Evolutionary conservation across 129 eudicot genomes (phyloP), one percentile per base, ranked within the genome.

Genomic region (Lonicera japonica): DNA sequence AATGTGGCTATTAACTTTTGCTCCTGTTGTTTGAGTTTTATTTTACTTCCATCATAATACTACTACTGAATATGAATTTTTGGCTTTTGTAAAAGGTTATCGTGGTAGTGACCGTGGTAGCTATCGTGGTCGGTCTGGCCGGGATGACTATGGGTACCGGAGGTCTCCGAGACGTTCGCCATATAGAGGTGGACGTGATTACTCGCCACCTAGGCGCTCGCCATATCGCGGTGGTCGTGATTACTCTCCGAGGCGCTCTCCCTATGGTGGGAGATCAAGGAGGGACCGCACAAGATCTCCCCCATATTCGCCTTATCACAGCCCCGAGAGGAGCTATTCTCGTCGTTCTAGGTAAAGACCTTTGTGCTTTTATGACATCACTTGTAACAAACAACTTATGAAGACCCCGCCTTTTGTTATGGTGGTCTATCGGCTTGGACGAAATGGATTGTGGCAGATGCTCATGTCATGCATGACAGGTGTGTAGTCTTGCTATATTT

Each of bases 251-350:
- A 77, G 83, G 65, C 81, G 82, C 46, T 84, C 94, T 0, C 95
- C 97, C 38, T 78, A 74, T 63, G 92, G 82, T 41, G 94, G 89
- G 25, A 90, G 89, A 67, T 88, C 99, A 62, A 88, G 99, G 73
- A 83, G 99, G 79, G 91, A 88, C 2, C 67, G 95, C 8, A 73
- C 88, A 39, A 73, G 88, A 76, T 85, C 96, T 45, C 82, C 82
- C 12, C 79, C 79, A 14, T 88, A 87, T 63, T 85, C 94, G 11
- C 96, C 87, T 22, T 79, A 83, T 57, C 82, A 76, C 34, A 83
- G 89, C 70, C 85, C 82, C 3, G 94, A 77, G 18, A 81, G 95
- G 77, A 76, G 60, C 73, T 91, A 87, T 69, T 70, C 66, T 20
- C 90, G 90, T 66, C 94, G 97, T 47, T 67, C 71, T 78, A 82